Percentiles rank a stretch among this genome's conserved stretches.
phyloP scores from a whole-genome alignment of 805 yeast species.

The Kurtzmaniella cleridarum region DNA sequence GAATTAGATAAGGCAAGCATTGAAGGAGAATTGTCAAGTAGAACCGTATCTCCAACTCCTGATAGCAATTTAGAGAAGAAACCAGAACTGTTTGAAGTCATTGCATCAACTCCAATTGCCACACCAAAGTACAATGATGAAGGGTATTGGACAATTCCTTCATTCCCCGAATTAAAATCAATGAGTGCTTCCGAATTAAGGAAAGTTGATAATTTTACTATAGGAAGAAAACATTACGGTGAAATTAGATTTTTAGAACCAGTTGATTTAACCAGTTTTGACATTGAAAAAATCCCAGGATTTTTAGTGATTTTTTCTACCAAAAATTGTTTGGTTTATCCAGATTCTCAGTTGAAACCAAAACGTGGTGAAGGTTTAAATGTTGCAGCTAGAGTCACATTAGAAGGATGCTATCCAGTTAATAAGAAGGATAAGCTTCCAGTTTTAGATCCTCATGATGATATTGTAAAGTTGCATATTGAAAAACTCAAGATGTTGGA shows the following conservation, averaged over 20 bases:
- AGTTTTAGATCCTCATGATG: slow-evolving; percentile 73
- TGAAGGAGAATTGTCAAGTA: too few species aligned
- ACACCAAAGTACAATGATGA: slow-evolving; percentile 47
- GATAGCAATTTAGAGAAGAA: too few species aligned
- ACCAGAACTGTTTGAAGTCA: too few species aligned
- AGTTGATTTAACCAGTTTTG: slow-evolving; percentile 72
- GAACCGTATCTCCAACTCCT: too few species aligned
- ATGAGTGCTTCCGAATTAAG: slow-evolving; percentile 62
- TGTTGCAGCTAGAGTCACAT: slow-evolving; percentile 63
- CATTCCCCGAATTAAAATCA: slow-evolving; percentile 54
- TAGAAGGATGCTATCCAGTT: slow-evolving; percentile 79
- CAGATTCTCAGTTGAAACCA: slow-evolving; percentile 58
- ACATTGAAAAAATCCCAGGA: slow-evolving; percentile 60
- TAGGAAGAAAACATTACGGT: slow-evolving; percentile 81
- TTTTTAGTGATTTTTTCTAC: slow-evolving; percentile 56
- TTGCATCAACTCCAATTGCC: neutral
- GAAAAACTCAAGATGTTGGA: slow-evolving; percentile 56
- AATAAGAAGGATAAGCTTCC: slow-evolving; percentile 65
- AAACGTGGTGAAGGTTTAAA: slow-evolving; percentile 77
- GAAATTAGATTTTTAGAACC: slow-evolving; percentile 70
- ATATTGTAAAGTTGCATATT: slow-evolving; percentile 63
- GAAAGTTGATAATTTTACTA: slow-evolving; percentile 54
- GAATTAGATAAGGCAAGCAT: too few species aligned
- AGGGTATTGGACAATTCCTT: slow-evolving; percentile 87
- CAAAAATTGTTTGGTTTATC: slow-evolving; percentile 65